These are phyloP conservation scores for Streptanthus diversifolius DNA, from an alignment of 345 rosid species.

Conservation along the genomic window DNA sequence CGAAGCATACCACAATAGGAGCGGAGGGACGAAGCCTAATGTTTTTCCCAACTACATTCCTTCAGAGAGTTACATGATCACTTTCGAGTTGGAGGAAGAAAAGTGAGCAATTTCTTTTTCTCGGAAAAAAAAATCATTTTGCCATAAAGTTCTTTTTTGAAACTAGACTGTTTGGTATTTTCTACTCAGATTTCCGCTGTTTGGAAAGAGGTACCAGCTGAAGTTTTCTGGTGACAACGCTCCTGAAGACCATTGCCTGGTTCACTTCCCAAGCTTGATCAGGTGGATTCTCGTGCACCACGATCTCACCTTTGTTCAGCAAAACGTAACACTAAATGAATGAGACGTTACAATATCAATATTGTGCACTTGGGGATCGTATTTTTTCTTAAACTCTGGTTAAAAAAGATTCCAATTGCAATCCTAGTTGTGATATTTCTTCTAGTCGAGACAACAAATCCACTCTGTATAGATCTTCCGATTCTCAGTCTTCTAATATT, in stretches of 20 bases:
- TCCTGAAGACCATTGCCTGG: constrained; percentile 85
- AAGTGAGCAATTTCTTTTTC: constrained; percentile 48
- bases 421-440: background rate
- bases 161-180: constrained; percentile 1
- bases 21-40: constrained; percentile 73
- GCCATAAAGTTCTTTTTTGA: background rate
- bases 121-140: background rate
- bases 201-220: constrained; percentile 93
- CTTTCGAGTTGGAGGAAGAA: constrained; percentile 94
- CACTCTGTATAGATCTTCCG: background rate
- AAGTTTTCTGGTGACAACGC: constrained; percentile 76
- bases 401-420: background rate
- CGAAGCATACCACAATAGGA: constrained; percentile 91
- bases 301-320: background rate
- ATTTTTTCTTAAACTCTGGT: background rate
- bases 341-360: background rate
- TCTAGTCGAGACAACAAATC: background rate
- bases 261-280: constrained; percentile 97
- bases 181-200: constrained; percentile 71
- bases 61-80: constrained; percentile 88
- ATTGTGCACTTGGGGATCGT: background rate
- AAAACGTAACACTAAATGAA: background rate
- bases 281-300: constrained; percentile 41
- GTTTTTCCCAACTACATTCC: constrained; percentile 90
- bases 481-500: background rate